A percentile compares a stretch with the other conserved stretches of the same genome.
Conservation (phyloP, 331 rosid genomes). For the Rhamnella rubrinervis region DNA sequence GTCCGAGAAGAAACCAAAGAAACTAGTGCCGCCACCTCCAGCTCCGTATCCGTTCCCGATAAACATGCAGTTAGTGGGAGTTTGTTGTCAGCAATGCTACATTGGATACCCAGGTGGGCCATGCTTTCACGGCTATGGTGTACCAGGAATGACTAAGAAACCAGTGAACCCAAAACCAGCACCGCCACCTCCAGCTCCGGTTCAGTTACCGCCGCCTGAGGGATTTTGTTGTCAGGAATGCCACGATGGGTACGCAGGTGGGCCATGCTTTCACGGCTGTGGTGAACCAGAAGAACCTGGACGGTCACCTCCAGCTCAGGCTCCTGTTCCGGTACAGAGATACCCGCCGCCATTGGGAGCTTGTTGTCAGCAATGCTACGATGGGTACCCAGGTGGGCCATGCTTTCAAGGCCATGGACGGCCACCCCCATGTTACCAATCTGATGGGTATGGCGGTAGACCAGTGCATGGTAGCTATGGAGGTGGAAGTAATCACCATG, state of each 20-base stretch:
- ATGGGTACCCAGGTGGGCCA: neutral
- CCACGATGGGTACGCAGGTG: slow-evolving; percentile 36
- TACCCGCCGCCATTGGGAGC: no score
- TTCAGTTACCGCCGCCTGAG: neutral
- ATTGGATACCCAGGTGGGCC: slow-evolving; percentile 48
- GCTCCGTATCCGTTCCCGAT: neutral
- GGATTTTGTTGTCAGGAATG: slow-evolving; percentile 17
- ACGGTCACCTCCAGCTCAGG: no score
- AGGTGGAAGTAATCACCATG: slow-evolving; percentile 23
- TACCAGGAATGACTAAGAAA: no score
- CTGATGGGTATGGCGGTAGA: slow-evolving; percentile 52
- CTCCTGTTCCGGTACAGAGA: no score
- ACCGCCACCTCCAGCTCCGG: neutral
- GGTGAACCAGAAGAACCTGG: no score
- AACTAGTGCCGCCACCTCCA: neutral
- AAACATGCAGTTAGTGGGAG: neutral
- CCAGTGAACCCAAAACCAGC: neutral
- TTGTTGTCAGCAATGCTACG: no score
- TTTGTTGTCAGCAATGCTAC: slow-evolving; percentile 26
- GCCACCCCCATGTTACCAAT: slow-evolving; percentile 27
- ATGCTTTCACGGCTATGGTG: slow-evolving; percentile 34
- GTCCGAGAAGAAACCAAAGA: slow-evolving; percentile 15
- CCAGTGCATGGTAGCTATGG: slow-evolving; percentile 64
- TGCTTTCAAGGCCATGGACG: slow-evolving; percentile 13
- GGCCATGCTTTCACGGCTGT: slow-evolving; percentile 25